Evolutionary conservation across 2,329 filamentous ascomycete genomes (phyloP).

Genomic region (Talaromyces marneffei): DNA sequence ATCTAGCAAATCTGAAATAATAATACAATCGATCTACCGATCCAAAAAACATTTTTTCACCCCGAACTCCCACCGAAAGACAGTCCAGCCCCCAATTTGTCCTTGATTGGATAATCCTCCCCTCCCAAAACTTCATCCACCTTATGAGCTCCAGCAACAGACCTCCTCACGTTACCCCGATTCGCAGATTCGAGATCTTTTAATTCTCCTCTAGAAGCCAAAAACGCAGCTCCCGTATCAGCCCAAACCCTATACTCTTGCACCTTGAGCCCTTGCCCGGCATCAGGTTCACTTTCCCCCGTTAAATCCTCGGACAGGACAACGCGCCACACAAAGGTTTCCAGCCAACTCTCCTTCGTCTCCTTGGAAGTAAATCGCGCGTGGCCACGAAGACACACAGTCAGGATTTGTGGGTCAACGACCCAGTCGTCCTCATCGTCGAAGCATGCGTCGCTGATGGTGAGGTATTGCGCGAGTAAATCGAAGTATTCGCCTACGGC

Average conservation of each 20-base stretch:
- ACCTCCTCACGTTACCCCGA: slow-evolving; percentile 7
- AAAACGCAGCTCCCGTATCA: slow-evolving; percentile 41
- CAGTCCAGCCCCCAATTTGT: slow-evolving; percentile 20
- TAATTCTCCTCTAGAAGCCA: slow-evolving; percentile 28
- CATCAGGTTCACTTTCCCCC: slow-evolving; percentile 11
- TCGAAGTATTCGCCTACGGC: slow-evolving; percentile 35
- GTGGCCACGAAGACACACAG: slow-evolving; percentile 30
- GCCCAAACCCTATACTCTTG: slow-evolving; percentile 40
- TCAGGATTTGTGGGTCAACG: slow-evolving; percentile 29
- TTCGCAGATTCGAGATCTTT: slow-evolving; percentile 12
- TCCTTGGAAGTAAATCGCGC: slow-evolving; percentile 31
- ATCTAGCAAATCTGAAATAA: background rate
- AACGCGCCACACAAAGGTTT: slow-evolving; percentile 38
- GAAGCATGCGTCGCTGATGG: slow-evolving; percentile 34
- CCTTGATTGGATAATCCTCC: slow-evolving; percentile 10
- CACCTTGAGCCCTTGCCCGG: slow-evolving; percentile 24
- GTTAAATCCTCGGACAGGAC: slow-evolving; percentile 27
- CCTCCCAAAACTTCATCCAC: slow-evolving; percentile 1
- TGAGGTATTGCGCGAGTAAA: slow-evolving; percentile 26
- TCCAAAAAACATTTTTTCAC: background rate
- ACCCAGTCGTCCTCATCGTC: slow-evolving; percentile 32
- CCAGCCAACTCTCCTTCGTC: slow-evolving; percentile 36
- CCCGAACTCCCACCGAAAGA: slow-evolving; percentile 20
- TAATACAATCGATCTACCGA: background rate
- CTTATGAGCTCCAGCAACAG: slow-evolving; percentile 10